phyloP scores from a whole-genome alignment of 495 filamentous ascomycete genomes.

The Xylona heveae region DNA sequence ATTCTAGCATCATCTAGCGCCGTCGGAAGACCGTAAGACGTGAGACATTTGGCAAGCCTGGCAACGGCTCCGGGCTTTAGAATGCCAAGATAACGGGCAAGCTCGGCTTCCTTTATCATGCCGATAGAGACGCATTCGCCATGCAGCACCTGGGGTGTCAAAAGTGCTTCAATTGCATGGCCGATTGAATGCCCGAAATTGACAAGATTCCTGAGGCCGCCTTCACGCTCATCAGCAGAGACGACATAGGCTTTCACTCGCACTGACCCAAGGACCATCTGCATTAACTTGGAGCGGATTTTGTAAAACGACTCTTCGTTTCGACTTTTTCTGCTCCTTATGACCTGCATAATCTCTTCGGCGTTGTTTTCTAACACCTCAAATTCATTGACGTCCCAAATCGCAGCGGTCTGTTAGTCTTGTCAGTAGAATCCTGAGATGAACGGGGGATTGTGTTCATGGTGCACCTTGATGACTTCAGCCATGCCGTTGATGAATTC shows the following conservation, averaged over 20 bases:
- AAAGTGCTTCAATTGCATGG: slow-evolving; percentile 86
- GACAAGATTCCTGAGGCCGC: slow-evolving; percentile 78
- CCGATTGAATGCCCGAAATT: slow-evolving; percentile 99
- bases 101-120: slow-evolving; percentile 93
- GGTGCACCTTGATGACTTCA: slow-evolving; percentile 64
- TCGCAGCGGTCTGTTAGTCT: slow-evolving; percentile 54
- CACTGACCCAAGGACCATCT: slow-evolving; percentile 72
- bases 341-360: slow-evolving; percentile 45
- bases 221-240: slow-evolving; percentile 81
- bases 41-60: slow-evolving; percentile 73
- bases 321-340: slow-evolving; percentile 32
- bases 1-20: slow-evolving; percentile 72
- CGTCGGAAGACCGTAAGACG: slow-evolving; percentile 81
- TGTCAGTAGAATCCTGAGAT: slow-evolving; percentile 3
- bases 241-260: slow-evolving; percentile 86
- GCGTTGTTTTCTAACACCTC: slow-evolving; percentile 66
- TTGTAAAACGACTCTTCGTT: slow-evolving; percentile 36
- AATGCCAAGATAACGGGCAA: slow-evolving; percentile 78
- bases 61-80: slow-evolving; percentile 72
- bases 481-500: slow-evolving; percentile 99
- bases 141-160: slow-evolving; percentile 87
- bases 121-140: slow-evolving; percentile 92
- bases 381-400: slow-evolving; percentile 83
- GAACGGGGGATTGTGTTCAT: neutral
- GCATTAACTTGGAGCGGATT: slow-evolving; percentile 59